These are phyloP conservation scores for Penicillium brevicompactum DNA, from an alignment of 2,329 filamentous ascomycete genomes.

Conservation along the genomic window DNA sequence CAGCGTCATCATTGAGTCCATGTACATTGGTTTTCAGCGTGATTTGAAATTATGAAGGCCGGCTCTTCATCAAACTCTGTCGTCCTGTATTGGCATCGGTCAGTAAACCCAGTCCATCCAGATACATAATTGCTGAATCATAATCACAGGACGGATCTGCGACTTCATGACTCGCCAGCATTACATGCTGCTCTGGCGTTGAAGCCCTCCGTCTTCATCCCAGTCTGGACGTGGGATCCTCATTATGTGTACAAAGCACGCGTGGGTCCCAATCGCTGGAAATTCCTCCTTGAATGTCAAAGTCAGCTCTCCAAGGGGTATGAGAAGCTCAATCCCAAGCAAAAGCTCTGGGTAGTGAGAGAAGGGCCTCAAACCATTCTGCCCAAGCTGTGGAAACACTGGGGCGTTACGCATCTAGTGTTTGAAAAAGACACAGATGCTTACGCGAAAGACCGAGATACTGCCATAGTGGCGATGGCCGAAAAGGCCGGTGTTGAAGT, in stretches of 20 bases:
- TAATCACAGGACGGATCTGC: conserved; percentile 65
- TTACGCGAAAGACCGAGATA: conserved; percentile 68
- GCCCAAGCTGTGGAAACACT: conserved; percentile 71
- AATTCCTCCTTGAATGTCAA: conserved; percentile 75
- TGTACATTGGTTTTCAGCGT: not conserved
- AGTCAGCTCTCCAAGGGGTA: conserved; percentile 69
- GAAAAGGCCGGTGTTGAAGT: conserved; percentile 68
- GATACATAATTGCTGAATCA: not conserved
- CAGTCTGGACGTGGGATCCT: conserved; percentile 79
- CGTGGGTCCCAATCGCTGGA: conserved; percentile 73
- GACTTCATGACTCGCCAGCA: conserved; percentile 75
- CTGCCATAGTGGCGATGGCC: conserved; percentile 60
- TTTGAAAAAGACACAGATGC: conserved; percentile 79
- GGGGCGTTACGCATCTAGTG: conserved; percentile 74
- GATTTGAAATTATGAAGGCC: conserved; percentile 5
- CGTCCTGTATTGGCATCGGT: conserved; percentile 72
- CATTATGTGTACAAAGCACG: conserved; percentile 75
- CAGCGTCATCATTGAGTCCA: not conserved
- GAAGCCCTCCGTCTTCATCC: conserved; percentile 68
- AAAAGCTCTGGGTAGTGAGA: conserved; percentile 70
- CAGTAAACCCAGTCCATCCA: not conserved
- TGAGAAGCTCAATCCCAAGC: conserved; percentile 68
- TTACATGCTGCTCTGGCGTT: conserved; percentile 71
- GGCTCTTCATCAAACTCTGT: conserved; percentile 12
- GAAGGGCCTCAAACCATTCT: conserved; percentile 72